Evolutionary conservation across 1,139 yeast genomes (phyloP).

Genomic region (Suzukiozyma palmioleophila): DNA sequence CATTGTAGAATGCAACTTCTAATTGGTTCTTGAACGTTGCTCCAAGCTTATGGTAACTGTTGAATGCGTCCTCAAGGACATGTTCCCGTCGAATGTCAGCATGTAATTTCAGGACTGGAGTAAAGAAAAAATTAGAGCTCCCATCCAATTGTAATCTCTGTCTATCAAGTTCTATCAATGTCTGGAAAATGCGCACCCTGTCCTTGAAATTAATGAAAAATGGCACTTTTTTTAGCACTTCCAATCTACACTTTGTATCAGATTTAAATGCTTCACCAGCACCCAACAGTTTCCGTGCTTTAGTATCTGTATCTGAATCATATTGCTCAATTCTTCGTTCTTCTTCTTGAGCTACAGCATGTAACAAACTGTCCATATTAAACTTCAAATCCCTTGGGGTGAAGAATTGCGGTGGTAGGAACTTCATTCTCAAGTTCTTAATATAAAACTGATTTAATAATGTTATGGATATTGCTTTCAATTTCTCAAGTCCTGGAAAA

Average conservation of each 20-base stretch:
- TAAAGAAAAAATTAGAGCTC: conserved; percentile 10
- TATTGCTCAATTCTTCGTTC: conserved; percentile 16
- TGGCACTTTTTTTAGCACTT: conserved; percentile 63
- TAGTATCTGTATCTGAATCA: conserved; percentile 15
- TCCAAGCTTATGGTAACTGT: conserved; percentile 43
- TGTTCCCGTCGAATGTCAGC: conserved; percentile 67
- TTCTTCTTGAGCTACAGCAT: conserved; percentile 39
- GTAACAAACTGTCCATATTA: conserved; percentile 27
- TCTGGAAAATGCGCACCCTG: conserved; percentile 69
- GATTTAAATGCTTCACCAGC: conserved; percentile 9
- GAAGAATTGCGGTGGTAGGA: conserved; percentile 60
- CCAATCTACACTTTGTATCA: conserved; percentile 23
- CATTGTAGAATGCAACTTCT: conserved; percentile 63
- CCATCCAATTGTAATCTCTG: conserved; percentile 16
- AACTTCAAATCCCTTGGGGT: conserved; percentile 24
- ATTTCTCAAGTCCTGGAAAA: conserved; percentile 16
- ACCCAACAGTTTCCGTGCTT: background rate
- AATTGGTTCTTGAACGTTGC: conserved; percentile 53
- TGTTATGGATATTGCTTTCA: conserved; percentile 40
- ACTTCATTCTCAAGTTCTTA: conserved; percentile 62
- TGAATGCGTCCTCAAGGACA: conserved; percentile 70
- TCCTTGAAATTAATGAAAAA: conserved; percentile 73
- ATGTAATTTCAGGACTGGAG: conserved; percentile 18
- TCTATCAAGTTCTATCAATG: conserved; percentile 53
- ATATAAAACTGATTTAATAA: conserved; percentile 65